Percentiles rank a stretch among this genome's conserved stretches.
These are phyloP conservation scores for Fusarium ramigenum DNA, from an alignment of 2,329 filamentous ascomycete genomes.

Conservation along the genomic window DNA sequence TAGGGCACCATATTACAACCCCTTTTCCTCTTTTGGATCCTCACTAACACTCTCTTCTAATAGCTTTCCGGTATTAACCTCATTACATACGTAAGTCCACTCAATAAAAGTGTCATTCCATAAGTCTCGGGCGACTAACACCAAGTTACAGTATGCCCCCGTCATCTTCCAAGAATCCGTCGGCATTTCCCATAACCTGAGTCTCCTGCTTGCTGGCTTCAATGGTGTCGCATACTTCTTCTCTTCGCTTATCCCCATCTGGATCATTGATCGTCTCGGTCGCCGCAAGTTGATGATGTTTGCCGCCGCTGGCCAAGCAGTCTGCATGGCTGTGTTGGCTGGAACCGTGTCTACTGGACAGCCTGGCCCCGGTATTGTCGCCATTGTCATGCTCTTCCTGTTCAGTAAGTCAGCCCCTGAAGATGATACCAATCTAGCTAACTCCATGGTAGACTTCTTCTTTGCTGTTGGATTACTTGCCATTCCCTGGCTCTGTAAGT, in stretches of 20 bases:
- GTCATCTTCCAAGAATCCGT: conserved; percentile 57
- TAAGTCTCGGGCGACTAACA: not conserved
- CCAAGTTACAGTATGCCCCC: conserved; percentile 45
- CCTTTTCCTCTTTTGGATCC: not conserved
- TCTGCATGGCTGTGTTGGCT: conserved; percentile 58
- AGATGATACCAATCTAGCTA: not conserved
- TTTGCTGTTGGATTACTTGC: conserved; percentile 53
- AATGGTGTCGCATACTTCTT: conserved; percentile 53
- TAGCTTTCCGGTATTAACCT: conserved; percentile 47
- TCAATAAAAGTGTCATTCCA: not conserved
- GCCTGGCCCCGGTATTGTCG: conserved; percentile 52
- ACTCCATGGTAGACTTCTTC: conserved; percentile 46
- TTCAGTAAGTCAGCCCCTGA: conserved; percentile 40
- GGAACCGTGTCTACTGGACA: conserved; percentile 53
- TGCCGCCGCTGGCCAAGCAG: conserved; percentile 47
- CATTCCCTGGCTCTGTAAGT: conserved; percentile 49
- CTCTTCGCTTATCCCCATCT: conserved; percentile 44
- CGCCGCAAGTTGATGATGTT: conserved; percentile 68
- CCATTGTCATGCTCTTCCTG: conserved; percentile 55
- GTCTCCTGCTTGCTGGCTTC: conserved; percentile 63
- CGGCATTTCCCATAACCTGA: conserved; percentile 53
- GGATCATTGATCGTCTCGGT: conserved; percentile 55
- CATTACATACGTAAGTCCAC: conserved; percentile 43
- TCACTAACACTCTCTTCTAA: not conserved
- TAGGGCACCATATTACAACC: not conserved